Evolutionary conservation across 306 rosid genomes (phyloP).

Genomic region (Spatholobus suberectus): DNA sequence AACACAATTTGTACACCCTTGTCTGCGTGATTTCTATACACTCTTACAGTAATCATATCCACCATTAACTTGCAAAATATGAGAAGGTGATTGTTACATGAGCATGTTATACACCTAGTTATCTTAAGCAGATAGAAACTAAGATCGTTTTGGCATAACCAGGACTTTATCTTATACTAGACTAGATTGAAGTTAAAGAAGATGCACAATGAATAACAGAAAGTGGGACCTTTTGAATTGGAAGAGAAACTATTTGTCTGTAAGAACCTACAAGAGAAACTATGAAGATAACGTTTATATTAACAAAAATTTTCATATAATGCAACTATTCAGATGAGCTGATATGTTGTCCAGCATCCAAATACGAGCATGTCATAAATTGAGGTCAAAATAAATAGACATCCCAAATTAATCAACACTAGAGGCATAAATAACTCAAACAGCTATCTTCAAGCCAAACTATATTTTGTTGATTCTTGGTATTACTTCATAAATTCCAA

Average conservation of each 20-base stretch:
- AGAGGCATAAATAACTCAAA: neutral
- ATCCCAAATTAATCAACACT: neutral
- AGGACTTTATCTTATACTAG: no score
- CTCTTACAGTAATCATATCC: no score
- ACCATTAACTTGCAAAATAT: no score
- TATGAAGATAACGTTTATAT: neutral
- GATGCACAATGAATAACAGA: neutral
- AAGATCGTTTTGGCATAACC: no score
- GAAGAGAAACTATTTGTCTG: constrained; percentile 48
- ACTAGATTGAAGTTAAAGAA: neutral
- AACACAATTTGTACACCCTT: no score
- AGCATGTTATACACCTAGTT: no score
- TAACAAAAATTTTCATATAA: neutral
- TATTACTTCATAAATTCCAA: constrained; percentile 8
- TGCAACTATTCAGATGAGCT: neutral
- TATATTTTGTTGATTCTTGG: neutral
- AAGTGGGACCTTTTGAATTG: constrained; percentile 59
- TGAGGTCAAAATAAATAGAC: neutral
- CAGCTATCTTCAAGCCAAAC: neutral
- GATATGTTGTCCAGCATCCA: neutral
- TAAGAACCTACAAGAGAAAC: constrained; percentile 42
- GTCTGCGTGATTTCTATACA: no score
- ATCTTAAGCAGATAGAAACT: no score
- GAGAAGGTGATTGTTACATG: no score
- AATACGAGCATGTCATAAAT: neutral